Evolutionary conservation across 2,329 filamentous ascomycete genomes (phyloP), one percentile per base, ranked within the genome.

Genomic region (Fusarium sp.): DNA sequence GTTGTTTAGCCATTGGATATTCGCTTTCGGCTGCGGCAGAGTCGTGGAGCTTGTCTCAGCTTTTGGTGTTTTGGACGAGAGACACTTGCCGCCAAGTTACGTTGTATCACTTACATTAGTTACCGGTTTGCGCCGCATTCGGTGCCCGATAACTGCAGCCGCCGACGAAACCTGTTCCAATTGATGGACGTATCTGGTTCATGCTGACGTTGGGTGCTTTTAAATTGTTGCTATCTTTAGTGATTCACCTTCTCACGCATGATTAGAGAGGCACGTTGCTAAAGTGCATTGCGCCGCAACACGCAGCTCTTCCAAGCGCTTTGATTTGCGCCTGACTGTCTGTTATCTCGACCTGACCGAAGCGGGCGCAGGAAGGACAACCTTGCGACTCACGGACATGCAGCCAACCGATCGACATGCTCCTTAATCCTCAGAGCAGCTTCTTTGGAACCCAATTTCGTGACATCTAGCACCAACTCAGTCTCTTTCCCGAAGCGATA

Each of bases 1-100:
- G 39, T 48, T 58, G 41, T 36, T 20, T 28, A 36, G 55, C 55
- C 55, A 48, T n/a, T 10, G 35, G 10, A 54, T 39, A 39, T 39
- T 54, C 20, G 51, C 51, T 39, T 15, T 36, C 51, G 51, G 8
- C 1, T 28, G 51, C 35, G 51, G 51, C 35, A n/a, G 35, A 18
- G 35, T 54, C 13, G 6, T 26, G 18, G n/a, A 51, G n/a, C n/a
- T 53, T 54, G 51, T 54, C 51, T 26, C 24, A 3, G 24, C 8
- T 10, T 28, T 13, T 17, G 51, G 10, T 54, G 35, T 39, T 20
- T 39, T 28, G 51, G 51, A 39, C 20, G 10, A 28, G 5, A 26
- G 8, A 38, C 9, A 18, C 24, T 28, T 53, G 4, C 10, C 41
- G 11, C 28, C 4, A 32, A 32, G 28, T 13, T 26, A 36, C 35